Evolutionary conservation across 2,329 filamentous ascomycete species (phyloP).

Genomic region (Penicillium glabrum): DNA sequence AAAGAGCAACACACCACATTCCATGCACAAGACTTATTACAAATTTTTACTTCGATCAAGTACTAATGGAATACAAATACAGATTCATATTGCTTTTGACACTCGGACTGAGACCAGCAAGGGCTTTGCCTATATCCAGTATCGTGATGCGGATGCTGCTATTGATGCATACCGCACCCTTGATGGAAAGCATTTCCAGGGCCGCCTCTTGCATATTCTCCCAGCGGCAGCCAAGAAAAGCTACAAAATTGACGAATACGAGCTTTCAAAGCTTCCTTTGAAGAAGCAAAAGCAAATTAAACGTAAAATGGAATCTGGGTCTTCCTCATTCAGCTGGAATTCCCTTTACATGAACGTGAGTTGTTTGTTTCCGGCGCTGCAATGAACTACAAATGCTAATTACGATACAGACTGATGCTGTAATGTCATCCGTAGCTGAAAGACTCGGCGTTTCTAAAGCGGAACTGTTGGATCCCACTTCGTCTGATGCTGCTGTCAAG

Average conservation of each 20-base stretch:
- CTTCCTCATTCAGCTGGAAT: slow-evolving; percentile 91
- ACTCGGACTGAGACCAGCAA: slow-evolving; percentile 71
- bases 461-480: slow-evolving; percentile 92
- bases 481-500: slow-evolving; percentile 89
- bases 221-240: slow-evolving; percentile 81
- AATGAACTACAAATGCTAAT: slow-evolving; percentile 18
- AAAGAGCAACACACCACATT: slow-evolving; percentile 36
- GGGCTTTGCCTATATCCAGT: slow-evolving; percentile 88
- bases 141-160: slow-evolving; percentile 68
- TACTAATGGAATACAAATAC: slow-evolving; percentile 53
- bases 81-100: slow-evolving; percentile 86
- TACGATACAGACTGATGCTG: slow-evolving; percentile 64
- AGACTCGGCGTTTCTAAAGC: slow-evolving; percentile 88
- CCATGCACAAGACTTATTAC: slow-evolving; percentile 19
- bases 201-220: slow-evolving; percentile 85
- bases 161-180: slow-evolving; percentile 74
- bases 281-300: slow-evolving; percentile 93
- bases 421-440: slow-evolving; percentile 84
- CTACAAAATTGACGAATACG: slow-evolving; percentile 80
- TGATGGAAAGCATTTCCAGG: slow-evolving; percentile 87
- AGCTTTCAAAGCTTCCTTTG: slow-evolving; percentile 83
- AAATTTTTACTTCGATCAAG: slow-evolving; percentile 18
- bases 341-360: slow-evolving; percentile 95
- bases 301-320: slow-evolving; percentile 76
- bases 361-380: slow-evolving; percentile 3